These are phyloP conservation scores for Volvox africanus DNA, from an alignment of 139 green algal species.

Conservation along the genomic window DNA sequence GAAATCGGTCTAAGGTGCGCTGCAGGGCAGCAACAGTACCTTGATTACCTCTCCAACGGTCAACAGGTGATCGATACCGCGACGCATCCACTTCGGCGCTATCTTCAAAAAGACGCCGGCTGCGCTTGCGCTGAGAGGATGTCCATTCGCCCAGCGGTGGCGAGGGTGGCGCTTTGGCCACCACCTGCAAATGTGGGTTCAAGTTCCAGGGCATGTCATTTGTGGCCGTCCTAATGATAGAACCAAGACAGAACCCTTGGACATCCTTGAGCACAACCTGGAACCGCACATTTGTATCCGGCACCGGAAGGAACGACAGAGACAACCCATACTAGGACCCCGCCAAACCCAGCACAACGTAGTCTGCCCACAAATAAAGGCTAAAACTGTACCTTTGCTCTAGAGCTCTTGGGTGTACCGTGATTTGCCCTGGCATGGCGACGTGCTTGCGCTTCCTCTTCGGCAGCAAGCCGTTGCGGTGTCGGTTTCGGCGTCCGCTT, in stretches of 20 bases:
- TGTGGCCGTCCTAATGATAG: no score
- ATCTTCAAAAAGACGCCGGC: constrained; percentile 10
- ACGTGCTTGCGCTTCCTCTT: constrained; percentile 24
- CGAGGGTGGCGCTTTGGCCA: not conserved
- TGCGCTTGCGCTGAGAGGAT: constrained; percentile 28
- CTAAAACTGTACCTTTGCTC: not conserved
- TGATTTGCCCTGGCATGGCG: not conserved
- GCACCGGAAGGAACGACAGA: no score
- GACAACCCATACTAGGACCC: no score
- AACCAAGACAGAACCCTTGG: no score
- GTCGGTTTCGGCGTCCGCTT: constrained; percentile 36
- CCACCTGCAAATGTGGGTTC: not conserved
- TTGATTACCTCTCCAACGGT: constrained; percentile 19
- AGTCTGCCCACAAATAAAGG: not conserved
- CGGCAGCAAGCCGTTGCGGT: not conserved
- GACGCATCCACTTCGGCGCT: not conserved
- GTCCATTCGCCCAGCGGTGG: constrained; percentile 4
- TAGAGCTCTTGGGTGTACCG: constrained; percentile 16
- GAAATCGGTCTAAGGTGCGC: no score
- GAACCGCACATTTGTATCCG: no score
- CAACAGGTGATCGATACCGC: constrained; percentile 4
- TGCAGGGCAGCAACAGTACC: no score
- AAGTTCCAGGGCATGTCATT: not conserved
- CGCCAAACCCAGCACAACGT: not conserved
- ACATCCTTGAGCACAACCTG: no score